Evolutionary conservation across 495 filamentous ascomycete genomes (phyloP), one percentile per base, ranked within the genome.

Genomic region (Paragyromitra xinjiangensis): DNA sequence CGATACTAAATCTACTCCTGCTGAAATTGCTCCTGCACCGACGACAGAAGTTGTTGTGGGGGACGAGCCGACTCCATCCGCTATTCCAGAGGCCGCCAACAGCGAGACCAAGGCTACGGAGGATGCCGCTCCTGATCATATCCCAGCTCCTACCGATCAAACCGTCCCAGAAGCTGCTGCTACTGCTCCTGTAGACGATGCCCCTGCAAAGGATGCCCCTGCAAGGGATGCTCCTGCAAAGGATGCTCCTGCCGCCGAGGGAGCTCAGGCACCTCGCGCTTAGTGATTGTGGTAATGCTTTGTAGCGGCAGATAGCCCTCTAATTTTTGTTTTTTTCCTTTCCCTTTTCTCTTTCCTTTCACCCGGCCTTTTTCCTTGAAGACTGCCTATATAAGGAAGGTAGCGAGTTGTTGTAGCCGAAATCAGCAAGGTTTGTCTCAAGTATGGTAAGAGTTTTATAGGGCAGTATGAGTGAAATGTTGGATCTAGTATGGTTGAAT

Each of bases 21-120:
- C 61, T 45, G 81, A 80, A n/a, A 44, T 68, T 19, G 76, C 76
- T 42, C 64, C 77, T 45, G 39, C 26, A n/a, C 24, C 59, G 19
- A 34, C 29, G 2, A 40, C 11, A 24, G 73, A n/a, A 34, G 6
- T 24, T 22, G 22, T 9, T 7, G 11, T 34, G 1, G 26, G 22
- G 40, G 22, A 22, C 5, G 37, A 72, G 9, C 50, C 39, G 19
- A 6, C 39, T 39, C 8, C 14, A 37, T 8, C 34, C 0, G n/a
- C 19, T n/a, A 19, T 12, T 16, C 40, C 64, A 5, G 66, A 63
- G 40, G 11, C 8, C 51, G 24, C 62, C 45, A 7, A 65, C 12
- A 44, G 12, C 1, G 78, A 81, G 53, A 40, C 12, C 53, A 66
- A 64, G 40, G 12, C 58, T 24, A 70, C 42, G 29, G 81, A 71